These are phyloP conservation scores for Phytophthora hibernalis DNA, from an alignment of 352 stramenopile species.

Conservation along the genomic window DNA sequence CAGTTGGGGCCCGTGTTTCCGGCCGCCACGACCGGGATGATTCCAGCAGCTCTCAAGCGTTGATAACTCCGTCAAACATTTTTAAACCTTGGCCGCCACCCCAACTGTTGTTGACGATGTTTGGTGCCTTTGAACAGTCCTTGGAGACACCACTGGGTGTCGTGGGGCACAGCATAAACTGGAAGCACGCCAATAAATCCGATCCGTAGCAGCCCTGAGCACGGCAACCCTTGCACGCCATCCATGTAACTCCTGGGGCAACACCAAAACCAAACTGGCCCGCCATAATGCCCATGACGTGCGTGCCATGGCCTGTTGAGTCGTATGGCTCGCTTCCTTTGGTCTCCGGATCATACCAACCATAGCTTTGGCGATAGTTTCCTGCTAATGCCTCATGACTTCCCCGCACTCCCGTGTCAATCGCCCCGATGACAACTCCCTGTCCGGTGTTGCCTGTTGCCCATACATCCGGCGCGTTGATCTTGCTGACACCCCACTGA, in stretches of 20 bases:
- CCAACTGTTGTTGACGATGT: slow-evolving; percentile 81
- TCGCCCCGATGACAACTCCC: slow-evolving; percentile 62
- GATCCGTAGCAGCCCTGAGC: slow-evolving; percentile 48
- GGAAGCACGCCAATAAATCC: slow-evolving; percentile 59
- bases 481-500: slow-evolving; percentile 61
- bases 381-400: slow-evolving; percentile 53
- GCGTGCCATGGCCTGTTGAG: slow-evolving; percentile 59
- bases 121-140: slow-evolving; percentile 61
- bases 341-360: slow-evolving; percentile 67
- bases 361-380: slow-evolving; percentile 54
- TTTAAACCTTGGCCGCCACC: slow-evolving; percentile 53
- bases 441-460: slow-evolving; percentile 55
- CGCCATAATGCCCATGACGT: slow-evolving; percentile 56
- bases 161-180: slow-evolving; percentile 78
- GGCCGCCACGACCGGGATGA: slow-evolving; percentile 64
- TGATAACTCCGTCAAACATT: slow-evolving; percentile 54
- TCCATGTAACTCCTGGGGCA: slow-evolving; percentile 61
- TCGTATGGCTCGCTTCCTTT: slow-evolving; percentile 49
- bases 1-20: slow-evolving; percentile 66
- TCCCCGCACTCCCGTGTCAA: slow-evolving; percentile 63
- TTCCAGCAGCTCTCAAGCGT: slow-evolving; percentile 54
- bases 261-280: slow-evolving; percentile 60
- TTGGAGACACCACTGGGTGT: slow-evolving; percentile 40
- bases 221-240: slow-evolving; percentile 62
- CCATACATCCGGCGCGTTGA: slow-evolving; percentile 61